Percentiles rank a stretch among this genome's conserved stretches.
phyloP scores from a whole-genome alignment of 1,284 basidiomycete species.

The Volvariella volvacea region DNA sequence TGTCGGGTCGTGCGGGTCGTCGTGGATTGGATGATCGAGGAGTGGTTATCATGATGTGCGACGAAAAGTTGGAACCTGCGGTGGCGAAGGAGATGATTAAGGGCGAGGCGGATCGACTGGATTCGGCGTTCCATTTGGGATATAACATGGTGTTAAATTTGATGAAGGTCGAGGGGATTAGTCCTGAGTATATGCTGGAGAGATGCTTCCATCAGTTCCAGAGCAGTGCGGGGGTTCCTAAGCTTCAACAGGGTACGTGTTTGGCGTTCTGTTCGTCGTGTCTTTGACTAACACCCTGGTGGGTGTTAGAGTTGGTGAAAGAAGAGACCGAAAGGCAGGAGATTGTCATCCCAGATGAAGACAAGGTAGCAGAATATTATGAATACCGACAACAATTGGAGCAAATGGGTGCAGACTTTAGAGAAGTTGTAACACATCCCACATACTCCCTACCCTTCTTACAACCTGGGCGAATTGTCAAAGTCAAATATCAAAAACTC shows the following conservation, averaged over 20 bases:
- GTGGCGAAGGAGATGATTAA: constrained; percentile 98
- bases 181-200: constrained; percentile 98
- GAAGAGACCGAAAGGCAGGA: constrained; percentile 68
- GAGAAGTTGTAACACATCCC: constrained; percentile 91
- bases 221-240: constrained; percentile 84
- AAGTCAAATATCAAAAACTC: constrained; percentile 78
- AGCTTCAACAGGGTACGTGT: constrained; percentile 77
- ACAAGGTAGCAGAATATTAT: constrained; percentile 85
- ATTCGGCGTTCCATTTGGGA: constrained; percentile 97
- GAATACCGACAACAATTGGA: constrained; percentile 88
- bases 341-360: constrained; percentile 79
- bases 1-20: constrained; percentile 97
- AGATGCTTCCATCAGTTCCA: constrained; percentile 99
- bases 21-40: constrained; percentile 98
- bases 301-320: constrained; percentile 58
- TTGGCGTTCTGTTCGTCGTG: neutral
- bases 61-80: constrained; percentile 93
- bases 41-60: constrained; percentile 99
- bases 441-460: constrained; percentile 92
- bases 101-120: constrained; percentile 93
- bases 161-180: constrained; percentile 98
- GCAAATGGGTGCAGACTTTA: constrained; percentile 82
- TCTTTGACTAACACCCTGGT: neutral
- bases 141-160: constrained; percentile 99
- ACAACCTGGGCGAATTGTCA: constrained; percentile 86